Evolutionary conservation across 2,329 filamentous ascomycete genomes (phyloP), one percentile per base, ranked within the genome.

Genomic region (Trichoderma sp.): DNA sequence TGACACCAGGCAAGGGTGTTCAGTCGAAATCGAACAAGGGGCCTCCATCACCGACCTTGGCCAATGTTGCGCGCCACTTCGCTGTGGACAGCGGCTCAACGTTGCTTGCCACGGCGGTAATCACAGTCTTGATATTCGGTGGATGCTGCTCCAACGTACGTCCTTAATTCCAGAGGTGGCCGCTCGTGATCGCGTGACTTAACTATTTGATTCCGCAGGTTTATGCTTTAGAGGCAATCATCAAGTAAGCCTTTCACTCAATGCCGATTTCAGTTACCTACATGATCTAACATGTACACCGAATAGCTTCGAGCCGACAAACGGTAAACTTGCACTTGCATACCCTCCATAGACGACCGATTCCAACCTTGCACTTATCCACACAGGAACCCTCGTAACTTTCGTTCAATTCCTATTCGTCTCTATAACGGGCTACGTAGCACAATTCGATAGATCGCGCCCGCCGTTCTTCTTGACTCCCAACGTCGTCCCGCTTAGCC

Each of bases 141-240:
- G 96, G 96, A 34, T 97, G 94, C 80, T 97, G 95, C 83, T 94
- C 93, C 43, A 97, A 97, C 86, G 95, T 95, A 84, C 82, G 90
- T 69, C 30, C 57, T 20, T 3, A 28, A 17, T 30, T 11, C n/a
- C 34, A 17, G 12, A 32, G 23, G 26, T 20, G 5, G 11, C 4
- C 63, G 11, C 12, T 64, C 13, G 26, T 3, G 17, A 8, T 32
- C 20, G 26, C 59, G n/a, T 39, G 28, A 17, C 58, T 36, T 7
- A 57, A 23, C 43, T 23, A 47, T n/a, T 26, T 34, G 17, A 20
- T 23, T 23, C 8, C n/a, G 76, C 80, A 97, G 91, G 94, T 98
- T n/a, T 98, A 97, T 82, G 94, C 95, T 53, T 87, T 99, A 71
- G 96, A 99, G 82, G 93, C 93, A 61, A 97, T 98, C 77, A 90